phyloP scores from a whole-genome alignment of 1,139 yeast species.

The Blastobotrys ciferrii region DNA sequence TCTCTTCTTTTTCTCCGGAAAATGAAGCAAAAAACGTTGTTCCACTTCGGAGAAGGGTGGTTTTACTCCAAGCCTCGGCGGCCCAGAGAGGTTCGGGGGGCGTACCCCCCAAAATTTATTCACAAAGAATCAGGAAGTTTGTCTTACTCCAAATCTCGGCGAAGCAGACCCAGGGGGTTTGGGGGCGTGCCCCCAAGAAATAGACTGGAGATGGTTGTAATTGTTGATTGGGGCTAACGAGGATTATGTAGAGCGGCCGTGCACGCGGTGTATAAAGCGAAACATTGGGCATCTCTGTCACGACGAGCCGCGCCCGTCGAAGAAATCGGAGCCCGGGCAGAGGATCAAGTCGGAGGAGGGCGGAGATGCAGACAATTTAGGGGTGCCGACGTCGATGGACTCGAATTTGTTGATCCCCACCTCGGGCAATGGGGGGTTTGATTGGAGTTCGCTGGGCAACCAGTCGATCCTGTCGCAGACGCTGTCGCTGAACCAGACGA shows the following conservation, averaged over 20 bases:
- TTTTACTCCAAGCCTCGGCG: too few relatives aligned
- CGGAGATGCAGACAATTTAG: not conserved
- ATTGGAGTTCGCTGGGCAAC: slow-evolving; percentile 28
- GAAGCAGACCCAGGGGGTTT: too few relatives aligned
- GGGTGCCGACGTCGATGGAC: not conserved
- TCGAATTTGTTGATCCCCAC: slow-evolving; percentile 8
- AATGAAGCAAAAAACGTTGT: too few relatives aligned
- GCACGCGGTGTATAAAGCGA: slow-evolving; percentile 81
- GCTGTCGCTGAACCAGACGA: slow-evolving; percentile 32
- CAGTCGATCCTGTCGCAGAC: slow-evolving; percentile 29
- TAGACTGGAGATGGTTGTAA: too few relatives aligned
- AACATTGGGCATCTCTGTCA: slow-evolving; percentile 88
- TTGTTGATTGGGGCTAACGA: too few relatives aligned
- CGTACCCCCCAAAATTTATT: too few relatives aligned
- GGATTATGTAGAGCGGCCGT: slow-evolving; percentile 61
- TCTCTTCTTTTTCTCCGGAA: too few relatives aligned
- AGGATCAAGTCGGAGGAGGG: slow-evolving; percentile 3
- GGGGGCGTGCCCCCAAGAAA: too few relatives aligned
- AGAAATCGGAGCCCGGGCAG: slow-evolving; percentile 12
- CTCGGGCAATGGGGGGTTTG: slow-evolving; percentile 10
- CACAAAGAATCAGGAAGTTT: too few relatives aligned
- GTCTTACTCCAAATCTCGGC: too few relatives aligned
- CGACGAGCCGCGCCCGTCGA: slow-evolving; percentile 56
- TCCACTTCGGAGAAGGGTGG: too few relatives aligned
- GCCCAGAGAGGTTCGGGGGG: too few relatives aligned